These are phyloP conservation scores for Spencermartinsiella europaea DNA, from an alignment of 805 yeast genomes.

Conservation along the genomic window DNA sequence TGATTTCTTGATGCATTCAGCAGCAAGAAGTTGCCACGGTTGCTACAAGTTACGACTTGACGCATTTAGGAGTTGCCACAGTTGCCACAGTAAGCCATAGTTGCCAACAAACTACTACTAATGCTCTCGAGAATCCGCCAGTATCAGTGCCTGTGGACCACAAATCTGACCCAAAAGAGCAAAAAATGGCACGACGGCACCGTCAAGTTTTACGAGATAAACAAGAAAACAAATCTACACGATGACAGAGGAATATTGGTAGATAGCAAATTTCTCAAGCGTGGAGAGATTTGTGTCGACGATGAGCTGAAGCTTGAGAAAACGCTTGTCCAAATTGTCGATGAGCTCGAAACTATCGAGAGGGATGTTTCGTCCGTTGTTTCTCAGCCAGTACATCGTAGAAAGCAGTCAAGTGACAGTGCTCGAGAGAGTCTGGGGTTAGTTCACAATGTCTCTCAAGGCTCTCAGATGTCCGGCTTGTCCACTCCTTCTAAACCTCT, in stretches of 20 bases:
- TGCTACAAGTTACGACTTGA: too few relatives aligned
- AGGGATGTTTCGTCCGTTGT: conserved; percentile 18
- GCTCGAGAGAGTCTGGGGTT: too few relatives aligned
- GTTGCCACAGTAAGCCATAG: too few relatives aligned
- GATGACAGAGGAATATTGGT: conserved; percentile 26
- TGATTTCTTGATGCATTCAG: too few relatives aligned
- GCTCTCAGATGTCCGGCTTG: too few relatives aligned
- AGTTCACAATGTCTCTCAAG: too few relatives aligned
- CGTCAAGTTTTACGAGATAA: conserved; percentile 23
- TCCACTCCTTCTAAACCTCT: too few relatives aligned
- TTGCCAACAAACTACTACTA: too few relatives aligned
- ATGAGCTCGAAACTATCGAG: conserved; percentile 8
- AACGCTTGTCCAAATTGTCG: conserved; percentile 27
- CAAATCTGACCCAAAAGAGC: conserved; percentile 32
- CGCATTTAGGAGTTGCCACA: too few relatives aligned
- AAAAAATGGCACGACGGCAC: conserved; percentile 36
- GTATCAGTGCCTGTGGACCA: conserved; percentile 31
- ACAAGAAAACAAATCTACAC: conserved; percentile 25
- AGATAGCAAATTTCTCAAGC: conserved; percentile 16
- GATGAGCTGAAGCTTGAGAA: conserved; percentile 25
- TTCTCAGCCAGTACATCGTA: too few relatives aligned
- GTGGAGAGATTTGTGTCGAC: conserved; percentile 14
- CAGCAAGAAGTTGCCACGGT: too few relatives aligned
- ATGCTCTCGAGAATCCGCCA: conserved; percentile 10
- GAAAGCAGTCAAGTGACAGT: too few relatives aligned